Conservation (phyloP, 225 moss, liverwort and hornwort species). For the Anthoceros angustus region DNA sequence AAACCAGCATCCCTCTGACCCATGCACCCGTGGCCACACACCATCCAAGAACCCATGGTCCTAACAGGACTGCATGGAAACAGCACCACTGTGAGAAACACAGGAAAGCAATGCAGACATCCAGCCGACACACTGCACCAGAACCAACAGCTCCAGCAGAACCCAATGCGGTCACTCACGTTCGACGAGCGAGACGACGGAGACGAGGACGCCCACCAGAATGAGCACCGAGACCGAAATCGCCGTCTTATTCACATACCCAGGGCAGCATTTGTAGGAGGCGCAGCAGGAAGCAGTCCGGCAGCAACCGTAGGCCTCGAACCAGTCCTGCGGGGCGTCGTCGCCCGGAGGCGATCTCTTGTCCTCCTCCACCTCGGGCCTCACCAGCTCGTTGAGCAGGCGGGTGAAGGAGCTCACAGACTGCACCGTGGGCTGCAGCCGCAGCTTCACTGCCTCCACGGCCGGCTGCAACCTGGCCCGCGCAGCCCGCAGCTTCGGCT, state of each 20-base stretch:
- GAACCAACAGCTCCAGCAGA: neutral
- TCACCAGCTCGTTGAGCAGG: neutral
- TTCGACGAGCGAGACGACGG: neutral
- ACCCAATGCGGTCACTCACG: neutral
- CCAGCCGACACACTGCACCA: neutral
- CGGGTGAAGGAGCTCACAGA: slow-evolving; percentile 4
- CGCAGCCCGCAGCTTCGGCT: neutral
- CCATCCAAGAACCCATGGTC: no score
- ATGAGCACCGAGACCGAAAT: neutral
- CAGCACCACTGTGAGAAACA: no score
- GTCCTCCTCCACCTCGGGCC: slow-evolving; percentile 5
- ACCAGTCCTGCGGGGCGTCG: slow-evolving; percentile 2
- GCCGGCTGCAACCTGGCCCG: neutral
- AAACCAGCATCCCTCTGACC: neutral
- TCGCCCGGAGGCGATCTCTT: neutral
- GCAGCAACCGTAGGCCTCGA: neutral
- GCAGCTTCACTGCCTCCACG: neutral
- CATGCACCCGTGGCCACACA: no score
- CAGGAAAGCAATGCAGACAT: no score
- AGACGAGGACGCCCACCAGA: neutral
- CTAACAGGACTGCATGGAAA: no score
- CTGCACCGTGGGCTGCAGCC: neutral
- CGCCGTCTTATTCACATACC: neutral
- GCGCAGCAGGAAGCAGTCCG: neutral
- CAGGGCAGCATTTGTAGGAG: neutral